Conservation (phyloP, 352 stramenopile species). For the Phytophthora cryptogea region DNA sequence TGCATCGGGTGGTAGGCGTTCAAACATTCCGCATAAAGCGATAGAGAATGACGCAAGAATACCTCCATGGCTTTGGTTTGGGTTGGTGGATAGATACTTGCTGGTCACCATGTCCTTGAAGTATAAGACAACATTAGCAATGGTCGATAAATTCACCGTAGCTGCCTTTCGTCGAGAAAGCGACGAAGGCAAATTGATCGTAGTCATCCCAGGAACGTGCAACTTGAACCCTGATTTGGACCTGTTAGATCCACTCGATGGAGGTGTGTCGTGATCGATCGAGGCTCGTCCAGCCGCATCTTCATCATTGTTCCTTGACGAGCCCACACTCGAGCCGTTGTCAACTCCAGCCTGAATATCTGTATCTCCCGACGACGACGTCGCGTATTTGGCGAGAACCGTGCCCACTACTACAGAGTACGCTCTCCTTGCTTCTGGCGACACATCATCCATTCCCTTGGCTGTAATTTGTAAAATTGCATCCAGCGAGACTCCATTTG, state of each 20-base stretch:
- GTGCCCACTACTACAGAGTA: conserved; percentile 74
- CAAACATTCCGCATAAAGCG: conserved; percentile 78
- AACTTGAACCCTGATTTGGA: conserved; percentile 79
- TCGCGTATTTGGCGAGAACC: conserved; percentile 79
- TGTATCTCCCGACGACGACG: conserved; percentile 45
- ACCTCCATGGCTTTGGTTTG: conserved; percentile 61
- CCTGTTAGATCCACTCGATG: conserved; percentile 36
- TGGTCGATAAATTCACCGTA: conserved; percentile 70
- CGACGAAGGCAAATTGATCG: conserved; percentile 47
- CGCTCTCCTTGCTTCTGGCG: conserved; percentile 62
- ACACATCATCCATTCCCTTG: conserved; percentile 80
- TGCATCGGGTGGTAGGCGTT: conserved; percentile 62
- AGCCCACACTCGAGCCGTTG: conserved; percentile 11
- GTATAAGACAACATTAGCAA: conserved; percentile 75
- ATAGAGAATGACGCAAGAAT: conserved; percentile 77
- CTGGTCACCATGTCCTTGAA: conserved; percentile 75
- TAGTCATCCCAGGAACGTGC: conserved; percentile 67
- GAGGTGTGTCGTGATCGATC: conserved; percentile 27
- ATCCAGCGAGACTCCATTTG: conserved; percentile 60
- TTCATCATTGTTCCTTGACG: conserved; percentile 34
- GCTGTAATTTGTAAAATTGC: conserved; percentile 66
- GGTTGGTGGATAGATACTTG: conserved; percentile 63
- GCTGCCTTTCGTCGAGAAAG: conserved; percentile 65
- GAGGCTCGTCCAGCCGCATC: conserved; percentile 34
- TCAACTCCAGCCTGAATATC: conserved; percentile 40